Percentiles rank a stretch among this genome's conserved stretches.
Conservation (phyloP, 208 protist species). For the Blechomonas ayalai region DNA sequence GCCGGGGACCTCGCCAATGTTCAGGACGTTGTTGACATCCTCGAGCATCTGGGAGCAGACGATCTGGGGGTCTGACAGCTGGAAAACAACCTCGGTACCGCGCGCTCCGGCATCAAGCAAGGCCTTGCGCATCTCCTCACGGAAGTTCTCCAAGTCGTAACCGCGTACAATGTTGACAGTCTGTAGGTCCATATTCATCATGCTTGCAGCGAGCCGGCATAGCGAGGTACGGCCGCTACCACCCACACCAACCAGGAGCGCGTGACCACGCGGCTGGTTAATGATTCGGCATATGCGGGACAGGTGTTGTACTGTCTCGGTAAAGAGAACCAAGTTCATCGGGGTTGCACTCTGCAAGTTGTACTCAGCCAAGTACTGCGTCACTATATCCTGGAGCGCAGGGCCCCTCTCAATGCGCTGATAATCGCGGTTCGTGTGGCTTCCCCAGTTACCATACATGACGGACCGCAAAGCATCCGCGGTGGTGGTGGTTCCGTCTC, state of each 20-base stretch:
- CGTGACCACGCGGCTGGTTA: slow-evolving; percentile 94
- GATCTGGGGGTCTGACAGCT: slow-evolving; percentile 94
- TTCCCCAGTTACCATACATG: slow-evolving; percentile 60
- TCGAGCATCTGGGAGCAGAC: slow-evolving; percentile 92
- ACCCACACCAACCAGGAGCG: slow-evolving; percentile 95
- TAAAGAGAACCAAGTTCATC: slow-evolving; percentile 96
- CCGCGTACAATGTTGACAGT: slow-evolving; percentile 82
- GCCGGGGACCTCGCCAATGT: slow-evolving; percentile 95
- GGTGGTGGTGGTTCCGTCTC: slow-evolving; percentile 15
- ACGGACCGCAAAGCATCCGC: slow-evolving; percentile 17
- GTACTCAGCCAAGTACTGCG: slow-evolving; percentile 90
- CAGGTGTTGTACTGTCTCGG: slow-evolving; percentile 94
- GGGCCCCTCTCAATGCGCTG: slow-evolving; percentile 27
- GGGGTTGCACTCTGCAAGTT: slow-evolving; percentile 79
- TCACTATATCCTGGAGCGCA: slow-evolving; percentile 33
- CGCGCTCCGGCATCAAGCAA: slow-evolving; percentile 73
- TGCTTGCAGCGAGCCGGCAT: slow-evolving; percentile 89
- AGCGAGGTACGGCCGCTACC: slow-evolving; percentile 94
- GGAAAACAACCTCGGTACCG: slow-evolving; percentile 88
- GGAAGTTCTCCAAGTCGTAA: slow-evolving; percentile 92
- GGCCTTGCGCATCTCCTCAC: slow-evolving; percentile 90
- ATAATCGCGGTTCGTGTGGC: slow-evolving; percentile 28
- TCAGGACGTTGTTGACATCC: slow-evolving; percentile 97
- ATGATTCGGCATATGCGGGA: slow-evolving; percentile 94
- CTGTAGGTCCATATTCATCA: slow-evolving; percentile 88